Conservation (phyloP, 345 rosid genomes). For the Ceriops tagal region DNA sequence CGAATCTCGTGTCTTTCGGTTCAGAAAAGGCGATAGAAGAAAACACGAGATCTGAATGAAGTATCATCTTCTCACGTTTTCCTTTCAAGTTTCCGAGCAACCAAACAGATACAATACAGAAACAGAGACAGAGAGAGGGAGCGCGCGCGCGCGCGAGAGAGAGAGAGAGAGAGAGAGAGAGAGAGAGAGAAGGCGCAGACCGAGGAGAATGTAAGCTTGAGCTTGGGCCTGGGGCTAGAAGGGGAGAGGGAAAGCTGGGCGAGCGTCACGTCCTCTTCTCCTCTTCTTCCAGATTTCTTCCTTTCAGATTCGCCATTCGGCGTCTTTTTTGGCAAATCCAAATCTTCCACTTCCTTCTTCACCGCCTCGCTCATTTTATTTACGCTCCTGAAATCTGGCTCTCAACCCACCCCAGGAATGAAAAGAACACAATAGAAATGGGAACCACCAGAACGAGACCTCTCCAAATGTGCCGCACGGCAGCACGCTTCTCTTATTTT, state of each 20-base stretch:
- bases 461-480: too few species aligned
- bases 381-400: not conserved
- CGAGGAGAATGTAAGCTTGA: conserved; percentile 18
- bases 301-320: not conserved
- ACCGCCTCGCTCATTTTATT: conserved; percentile 3
- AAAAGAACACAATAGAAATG: too few species aligned
- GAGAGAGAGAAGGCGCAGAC: conserved; percentile 11
- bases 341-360: conserved; percentile 18
- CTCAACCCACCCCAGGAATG: not conserved
- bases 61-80: not conserved
- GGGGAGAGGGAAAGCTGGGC: conserved; percentile 22
- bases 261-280: conserved; percentile 20
- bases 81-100: not conserved
- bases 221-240: conserved; percentile 18
- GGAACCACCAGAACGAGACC: too few species aligned
- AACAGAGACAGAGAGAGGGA: conserved; percentile 1
- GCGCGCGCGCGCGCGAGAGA: not conserved
- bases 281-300: not conserved
- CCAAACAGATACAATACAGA: not conserved
- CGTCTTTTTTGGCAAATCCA: conserved; percentile 1
- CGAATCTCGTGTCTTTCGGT: too few species aligned
- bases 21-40: not conserved
- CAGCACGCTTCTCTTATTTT: too few species aligned
- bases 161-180: conserved; percentile 4
- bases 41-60: conserved; percentile 1